Base-by-base conservation (phyloP, 2,329 filamentous ascomycete species). In the Apiospora hydei region DNA sequence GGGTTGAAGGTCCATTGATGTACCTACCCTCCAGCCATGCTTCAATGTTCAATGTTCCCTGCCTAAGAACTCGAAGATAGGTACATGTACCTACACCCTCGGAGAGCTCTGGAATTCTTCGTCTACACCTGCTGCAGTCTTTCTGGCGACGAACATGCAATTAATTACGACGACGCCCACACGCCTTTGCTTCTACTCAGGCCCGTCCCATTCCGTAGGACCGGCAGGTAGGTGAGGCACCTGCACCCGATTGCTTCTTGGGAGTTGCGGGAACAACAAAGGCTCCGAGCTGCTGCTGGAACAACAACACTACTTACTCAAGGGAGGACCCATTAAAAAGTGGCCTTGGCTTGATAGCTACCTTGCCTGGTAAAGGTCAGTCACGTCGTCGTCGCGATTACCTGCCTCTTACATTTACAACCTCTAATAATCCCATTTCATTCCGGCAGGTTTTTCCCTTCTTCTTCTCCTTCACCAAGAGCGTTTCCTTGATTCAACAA, bases 281-380 rank as follows among this genome's bases (percentile, higher is more conserved):
- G 57, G 57, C 21, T 14, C 57, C 57, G 57, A 64, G 57, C 57
- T 64, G 57, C 30, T 41, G 57, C 57, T 41, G 34, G 57, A 64
- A 64, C 30, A 34, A n/a, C 57, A 64, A n/a, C 57, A 38, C 26
- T 30, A 38, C n/a, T 41, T 30, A 38, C n/a, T 41, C 18, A 41
- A 64, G 57, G 53, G 57, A 64, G 57, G 57, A 18, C 57, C 57
- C 57, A 64, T 64, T 64, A 64, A 64, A 64, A 64, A 64, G 57
- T 64, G 57, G 57, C 34, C 57, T 64, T 64, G 57, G 57, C 57
- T 41, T 21, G 34, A 41, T 13, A 64, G 57, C 30, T 64, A 64
- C 57, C 57, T 41, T 41, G 57, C 30, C 30, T 38, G 21, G 30
- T 34, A 41, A 64, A 64, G 57, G 57, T 64, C 57, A 64, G 57